phyloP scores from a whole-genome alignment of 2,329 filamentous ascomycete genomes.

The Ascochyta koolunga region DNA sequence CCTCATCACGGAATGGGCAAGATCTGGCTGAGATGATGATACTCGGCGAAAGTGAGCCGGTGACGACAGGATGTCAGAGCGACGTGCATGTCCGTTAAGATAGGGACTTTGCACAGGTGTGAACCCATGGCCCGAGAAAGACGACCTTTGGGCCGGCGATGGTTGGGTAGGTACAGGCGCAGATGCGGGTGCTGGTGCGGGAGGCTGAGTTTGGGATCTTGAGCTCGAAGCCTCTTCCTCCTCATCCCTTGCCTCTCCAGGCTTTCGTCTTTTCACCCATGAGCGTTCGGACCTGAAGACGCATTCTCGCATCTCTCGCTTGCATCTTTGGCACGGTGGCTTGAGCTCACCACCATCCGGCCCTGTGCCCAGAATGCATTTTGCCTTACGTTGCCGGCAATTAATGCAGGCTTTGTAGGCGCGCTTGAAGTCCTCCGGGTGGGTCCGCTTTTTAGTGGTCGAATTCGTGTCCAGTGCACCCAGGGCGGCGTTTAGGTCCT shows the following conservation, averaged over 20 bases:
- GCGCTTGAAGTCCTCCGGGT: conserved; percentile 56
- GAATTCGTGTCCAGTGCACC: conserved; percentile 25
- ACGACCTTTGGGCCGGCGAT: conserved; percentile 31
- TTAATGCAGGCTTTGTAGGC: conserved; percentile 62
- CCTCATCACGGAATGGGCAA: conserved; percentile 52
- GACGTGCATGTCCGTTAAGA: conserved; percentile 25
- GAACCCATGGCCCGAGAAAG: conserved; percentile 32
- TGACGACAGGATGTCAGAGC: conserved; percentile 40
- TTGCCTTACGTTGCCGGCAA: conserved; percentile 60
- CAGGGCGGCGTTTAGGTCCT: conserved; percentile 22
- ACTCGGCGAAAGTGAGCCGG: conserved; percentile 36
- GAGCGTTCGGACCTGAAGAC: conserved; percentile 51
- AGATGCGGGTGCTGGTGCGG: conserved; percentile 7
- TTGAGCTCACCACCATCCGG: conserved; percentile 51
- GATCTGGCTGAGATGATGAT: conserved; percentile 42
- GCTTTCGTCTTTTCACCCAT: conserved; percentile 48
- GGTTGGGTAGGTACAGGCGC: conserved; percentile 21
- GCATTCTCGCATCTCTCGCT: conserved; percentile 58
- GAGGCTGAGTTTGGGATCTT: conserved; percentile 12
- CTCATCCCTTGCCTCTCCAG: conserved; percentile 34
- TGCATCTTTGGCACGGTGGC: conserved; percentile 56
- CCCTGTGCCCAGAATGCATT: conserved; percentile 56
- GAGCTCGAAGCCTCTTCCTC: conserved; percentile 24
- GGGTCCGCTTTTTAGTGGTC: conserved; percentile 41
- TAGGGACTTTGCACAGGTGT: conserved; percentile 37